A percentile compares a stretch with the other conserved stretches of the same genome.
Conservation (phyloP, 2,329 filamentous ascomycete species). For the Zalaria obscura region DNA sequence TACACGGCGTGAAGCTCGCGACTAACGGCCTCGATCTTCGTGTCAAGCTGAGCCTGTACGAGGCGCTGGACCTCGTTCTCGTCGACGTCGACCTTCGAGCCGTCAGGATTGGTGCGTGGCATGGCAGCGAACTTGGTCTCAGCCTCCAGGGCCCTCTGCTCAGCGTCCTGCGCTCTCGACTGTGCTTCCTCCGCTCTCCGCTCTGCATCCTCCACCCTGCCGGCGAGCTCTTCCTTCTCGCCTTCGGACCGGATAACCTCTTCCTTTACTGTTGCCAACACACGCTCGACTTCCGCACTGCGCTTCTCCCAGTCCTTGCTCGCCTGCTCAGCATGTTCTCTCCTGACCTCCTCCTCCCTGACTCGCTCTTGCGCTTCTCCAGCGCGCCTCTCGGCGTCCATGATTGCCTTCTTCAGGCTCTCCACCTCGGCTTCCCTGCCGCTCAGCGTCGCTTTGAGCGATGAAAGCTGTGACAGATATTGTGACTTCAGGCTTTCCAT, state of each 20-base stretch:
- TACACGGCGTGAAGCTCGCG: slow-evolving; percentile 84
- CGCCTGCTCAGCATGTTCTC: slow-evolving; percentile 60
- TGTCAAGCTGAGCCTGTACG: slow-evolving; percentile 59
- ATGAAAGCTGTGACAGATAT: slow-evolving; percentile 85
- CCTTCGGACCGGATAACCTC: slow-evolving; percentile 65
- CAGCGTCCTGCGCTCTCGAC: slow-evolving; percentile 59
- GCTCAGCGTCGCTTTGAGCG: slow-evolving; percentile 78
- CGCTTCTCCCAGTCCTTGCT: slow-evolving; percentile 74
- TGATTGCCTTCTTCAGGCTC: slow-evolving; percentile 73
- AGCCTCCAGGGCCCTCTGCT: slow-evolving; percentile 26
- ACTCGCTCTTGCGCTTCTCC: slow-evolving; percentile 74
- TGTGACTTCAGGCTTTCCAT: slow-evolving; percentile 83
- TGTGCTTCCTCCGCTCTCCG: slow-evolving; percentile 60
- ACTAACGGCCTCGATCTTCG: slow-evolving; percentile 61
- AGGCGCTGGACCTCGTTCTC: slow-evolving; percentile 29
- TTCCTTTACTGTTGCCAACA: slow-evolving; percentile 65
- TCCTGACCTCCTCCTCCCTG: slow-evolving; percentile 57
- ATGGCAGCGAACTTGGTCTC: slow-evolving; percentile 53
- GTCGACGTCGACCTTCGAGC: slow-evolving; percentile 17
- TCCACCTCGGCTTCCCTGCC: slow-evolving; percentile 87
- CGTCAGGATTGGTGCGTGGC: slow-evolving; percentile 9
- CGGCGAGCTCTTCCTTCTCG: slow-evolving; percentile 68
- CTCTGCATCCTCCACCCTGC: slow-evolving; percentile 63
- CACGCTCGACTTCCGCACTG: slow-evolving; percentile 70
- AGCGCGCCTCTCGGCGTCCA: slow-evolving; percentile 82